Conservation (phyloP, 177 flowering plant species). For the Tripterygium wilfordii region DNA sequence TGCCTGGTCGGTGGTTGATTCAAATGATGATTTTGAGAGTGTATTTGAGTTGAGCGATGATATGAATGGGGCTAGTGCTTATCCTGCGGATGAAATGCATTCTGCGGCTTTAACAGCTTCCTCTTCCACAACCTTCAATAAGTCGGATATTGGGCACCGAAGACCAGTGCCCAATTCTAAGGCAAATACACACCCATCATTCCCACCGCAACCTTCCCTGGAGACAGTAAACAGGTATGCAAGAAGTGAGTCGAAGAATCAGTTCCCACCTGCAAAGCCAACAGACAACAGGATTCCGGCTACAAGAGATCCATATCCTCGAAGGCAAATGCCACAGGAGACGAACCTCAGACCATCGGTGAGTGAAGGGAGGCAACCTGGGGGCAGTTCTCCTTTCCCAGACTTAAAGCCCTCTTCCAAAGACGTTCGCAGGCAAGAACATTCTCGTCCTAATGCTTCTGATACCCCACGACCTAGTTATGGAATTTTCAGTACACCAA, state of each 20-base stretch:
- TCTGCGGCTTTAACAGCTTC: neutral
- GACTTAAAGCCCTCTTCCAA: constrained; percentile 11
- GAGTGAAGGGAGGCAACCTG: constrained; percentile 7
- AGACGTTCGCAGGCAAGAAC: constrained; percentile 15
- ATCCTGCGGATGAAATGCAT: constrained; percentile 1
- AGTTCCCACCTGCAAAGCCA: constrained; percentile 7
- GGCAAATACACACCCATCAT: neutral
- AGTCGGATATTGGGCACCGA: constrained; percentile 4
- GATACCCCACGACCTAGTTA: constrained; percentile 21
- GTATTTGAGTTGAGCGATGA: constrained; percentile 16
- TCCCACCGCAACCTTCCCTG: constrained; percentile 6
- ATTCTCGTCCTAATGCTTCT: constrained; percentile 4
- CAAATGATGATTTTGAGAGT: constrained; percentile 17
- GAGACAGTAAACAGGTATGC: constrained; percentile 15
- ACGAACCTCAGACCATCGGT: constrained; percentile 6
- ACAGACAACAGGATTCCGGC: constrained; percentile 7
- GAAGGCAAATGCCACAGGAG: constrained; percentile 14
- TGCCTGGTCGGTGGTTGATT: constrained; percentile 23
- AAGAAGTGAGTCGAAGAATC: constrained; percentile 17
- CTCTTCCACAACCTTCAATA: neutral
- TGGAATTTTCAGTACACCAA: constrained; percentile 44
- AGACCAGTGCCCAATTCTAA: constrained; percentile 6
- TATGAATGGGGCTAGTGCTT: too few relatives aligned
- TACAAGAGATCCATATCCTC: constrained; percentile 12
- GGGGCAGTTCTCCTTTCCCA: constrained; percentile 11